Evolutionary conservation across 345 rosid species (phyloP).

Genomic region (Microthlaspi erraticum): DNA sequence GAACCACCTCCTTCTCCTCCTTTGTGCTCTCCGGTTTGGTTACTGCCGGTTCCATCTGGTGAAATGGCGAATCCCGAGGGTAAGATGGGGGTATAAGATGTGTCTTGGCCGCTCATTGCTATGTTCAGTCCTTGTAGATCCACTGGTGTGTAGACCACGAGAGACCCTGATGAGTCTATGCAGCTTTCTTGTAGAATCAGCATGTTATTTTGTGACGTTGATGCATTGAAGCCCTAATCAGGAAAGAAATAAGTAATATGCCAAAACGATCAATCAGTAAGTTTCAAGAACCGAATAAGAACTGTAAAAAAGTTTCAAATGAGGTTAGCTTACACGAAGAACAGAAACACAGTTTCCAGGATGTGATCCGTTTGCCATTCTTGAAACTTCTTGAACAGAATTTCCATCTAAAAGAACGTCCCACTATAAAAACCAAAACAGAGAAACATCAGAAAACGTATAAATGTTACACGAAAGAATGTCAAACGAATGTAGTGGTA

Average conservation of each 20-base stretch:
- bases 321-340: slow-evolving; percentile 67
- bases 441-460: neutral
- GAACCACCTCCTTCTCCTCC: slow-evolving; percentile 65
- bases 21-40: slow-evolving; percentile 34
- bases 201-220: slow-evolving; percentile 90
- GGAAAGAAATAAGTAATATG: no score
- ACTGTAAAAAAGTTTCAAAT: neutral
- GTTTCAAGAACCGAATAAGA: neutral
- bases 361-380: slow-evolving; percentile 84
- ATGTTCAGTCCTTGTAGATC: slow-evolving; percentile 77
- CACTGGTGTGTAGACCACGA: slow-evolving; percentile 84
- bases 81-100: slow-evolving; percentile 75
- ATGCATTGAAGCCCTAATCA: slow-evolving; percentile 70
- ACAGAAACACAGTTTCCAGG: slow-evolving; percentile 94
- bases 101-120: slow-evolving; percentile 92
- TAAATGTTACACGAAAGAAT: neutral
- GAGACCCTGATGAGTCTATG: slow-evolving; percentile 77
- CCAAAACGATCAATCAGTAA: neutral
- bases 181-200: slow-evolving; percentile 97
- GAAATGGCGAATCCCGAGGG: slow-evolving; percentile 86
- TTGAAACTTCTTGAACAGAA: slow-evolving; percentile 89
- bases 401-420: slow-evolving; percentile 89
- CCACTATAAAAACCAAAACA: slow-evolving; percentile 59
- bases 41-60: slow-evolving; percentile 61
- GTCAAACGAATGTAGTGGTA: slow-evolving; percentile 20